These are phyloP conservation scores for Paramarasmius palmivorus DNA, from an alignment of 1,284 basidiomycete species.

Conservation along the genomic window DNA sequence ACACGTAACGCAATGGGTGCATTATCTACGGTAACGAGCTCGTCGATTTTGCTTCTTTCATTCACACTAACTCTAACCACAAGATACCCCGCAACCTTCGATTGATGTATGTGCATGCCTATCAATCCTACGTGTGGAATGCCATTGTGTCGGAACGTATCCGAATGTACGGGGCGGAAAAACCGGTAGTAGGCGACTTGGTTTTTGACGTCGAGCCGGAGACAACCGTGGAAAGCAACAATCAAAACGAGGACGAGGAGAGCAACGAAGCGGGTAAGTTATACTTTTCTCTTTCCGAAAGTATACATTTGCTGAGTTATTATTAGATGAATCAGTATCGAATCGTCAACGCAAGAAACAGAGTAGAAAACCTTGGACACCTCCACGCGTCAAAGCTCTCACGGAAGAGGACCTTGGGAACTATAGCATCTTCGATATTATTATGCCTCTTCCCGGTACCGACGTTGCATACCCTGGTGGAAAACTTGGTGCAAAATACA, in stretches of 20 bases:
- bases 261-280: slow-evolving; percentile 7
- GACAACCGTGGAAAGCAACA: slow-evolving; percentile 33
- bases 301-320: background rate
- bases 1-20: slow-evolving; percentile 85
- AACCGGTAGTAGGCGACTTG: slow-evolving; percentile 85
- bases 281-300: slow-evolving; percentile 6
- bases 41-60: slow-evolving; percentile 1
- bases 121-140: slow-evolving; percentile 99
- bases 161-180: slow-evolving; percentile 72
- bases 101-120: slow-evolving; percentile 98
- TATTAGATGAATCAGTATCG: slow-evolving; percentile 25
- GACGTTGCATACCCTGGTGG: slow-evolving; percentile 90
- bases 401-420: slow-evolving; percentile 74
- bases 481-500: slow-evolving; percentile 79
- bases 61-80: slow-evolving; percentile 5
- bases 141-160: slow-evolving; percentile 92
- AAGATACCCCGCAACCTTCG: slow-evolving; percentile 95
- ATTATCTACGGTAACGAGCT: slow-evolving; percentile 69
- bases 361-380: slow-evolving; percentile 55
- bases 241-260: slow-evolving; percentile 37
- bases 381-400: slow-evolving; percentile 75
- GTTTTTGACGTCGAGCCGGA: slow-evolving; percentile 64
- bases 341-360: slow-evolving; percentile 32
- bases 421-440: slow-evolving; percentile 90
- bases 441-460: slow-evolving; percentile 94